Base-by-base conservation (phyloP, 1,284 basidiomycete genomes). In the Apiotrichum sp. region DNA sequence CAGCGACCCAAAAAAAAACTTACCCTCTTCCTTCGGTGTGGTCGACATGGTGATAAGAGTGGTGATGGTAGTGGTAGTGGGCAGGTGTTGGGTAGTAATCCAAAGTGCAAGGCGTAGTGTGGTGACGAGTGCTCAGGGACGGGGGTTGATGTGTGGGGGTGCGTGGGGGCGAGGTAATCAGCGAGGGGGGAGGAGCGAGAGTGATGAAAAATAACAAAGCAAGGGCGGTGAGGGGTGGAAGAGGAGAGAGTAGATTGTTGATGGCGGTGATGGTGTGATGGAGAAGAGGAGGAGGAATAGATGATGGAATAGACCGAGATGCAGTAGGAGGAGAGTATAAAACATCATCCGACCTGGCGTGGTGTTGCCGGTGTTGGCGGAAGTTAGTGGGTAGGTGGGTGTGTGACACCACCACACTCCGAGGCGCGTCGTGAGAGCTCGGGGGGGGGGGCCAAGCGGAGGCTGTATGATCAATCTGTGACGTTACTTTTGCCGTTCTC, bases 11-110 rank as follows among this genome's bases (percentile, higher is more conserved):
- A 22, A 22, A 22, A 22, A 38, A 5, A 2, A 49, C 43, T 16
- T 31, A 55, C 54, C 54, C 34, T 55, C 54, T 55, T 55, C 54
- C 39, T 47, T 55, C 11, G 54, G 54, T 6, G 54, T 55, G 11
- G 13, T 47, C 7, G 54, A 55, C 54, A 55, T 55, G 13, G 7
- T 38, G 36, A 7, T 38, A 22, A 22, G 22, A 22, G 22, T 22
- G 22, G 22, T 22, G 22, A 22, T 22, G 22, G 22, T 22, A 22
- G 22, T 22, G 22, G 22, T 22, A 22, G 22, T 22, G 22, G 22
- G 22, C 22, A 22, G 22, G 22, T 22, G 22, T 22, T 22, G 22
- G 22, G 22, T 22, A 22, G 22, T 22, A 22, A 22, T 22, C 22
- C 22, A 22, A 22, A 22, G 22, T 22, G 22, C 22, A 22, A 22